Base-by-base conservation (phyloP, 2,329 filamentous ascomycete species). In the Clonostachys chloroleuca region DNA sequence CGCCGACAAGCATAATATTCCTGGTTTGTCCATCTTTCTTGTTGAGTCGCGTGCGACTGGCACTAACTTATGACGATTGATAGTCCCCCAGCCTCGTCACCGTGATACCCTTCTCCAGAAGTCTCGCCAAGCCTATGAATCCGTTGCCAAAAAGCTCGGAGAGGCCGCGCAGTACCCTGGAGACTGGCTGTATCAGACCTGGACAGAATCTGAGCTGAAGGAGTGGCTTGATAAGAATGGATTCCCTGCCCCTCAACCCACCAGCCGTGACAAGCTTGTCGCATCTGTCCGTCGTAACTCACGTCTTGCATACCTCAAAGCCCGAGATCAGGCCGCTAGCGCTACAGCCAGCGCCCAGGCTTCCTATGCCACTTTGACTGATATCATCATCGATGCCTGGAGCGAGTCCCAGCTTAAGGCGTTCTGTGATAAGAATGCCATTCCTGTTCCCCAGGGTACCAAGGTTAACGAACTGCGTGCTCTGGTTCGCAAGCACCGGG, bases 161-260 rank as follows among this genome's bases (percentile, higher is more conserved):
- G 86, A 96, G 69, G 86, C 89, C 13, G 72, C 81, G 45, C 72
- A 83, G n/a, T 97, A 97, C 62, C 94, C 94, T 34, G 94, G 94
- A 37, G 83, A 96, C 71, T 97, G 94, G 94, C 74, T 97, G 40
- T 99, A 96, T 63, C 79, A 84, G 51, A 77, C 86, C 8, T 99
- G 94, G 94, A 86, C 88, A 45, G 89, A 96, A 54, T 96, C 92
- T 54, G 92, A 96, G 44, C 73, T 96, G 52, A 97, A 97, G 76
- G 80, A 88, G 55, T 99, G 89, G 87, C 85, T 96, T 42, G 94
- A 97, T 59, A 85, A 86, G 55, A 83, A 90, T 56, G 94, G 94
- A 45, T 84, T 92, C 67, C 86, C 89, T 12, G 88, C 81, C 47
- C 92, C 94, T 51, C 92, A 97, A 65, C 87, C 90, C 33, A 82